These are phyloP conservation scores for Pezicula radicicola DNA, from an alignment of 2,329 filamentous ascomycete genomes.

Conservation along the genomic window DNA sequence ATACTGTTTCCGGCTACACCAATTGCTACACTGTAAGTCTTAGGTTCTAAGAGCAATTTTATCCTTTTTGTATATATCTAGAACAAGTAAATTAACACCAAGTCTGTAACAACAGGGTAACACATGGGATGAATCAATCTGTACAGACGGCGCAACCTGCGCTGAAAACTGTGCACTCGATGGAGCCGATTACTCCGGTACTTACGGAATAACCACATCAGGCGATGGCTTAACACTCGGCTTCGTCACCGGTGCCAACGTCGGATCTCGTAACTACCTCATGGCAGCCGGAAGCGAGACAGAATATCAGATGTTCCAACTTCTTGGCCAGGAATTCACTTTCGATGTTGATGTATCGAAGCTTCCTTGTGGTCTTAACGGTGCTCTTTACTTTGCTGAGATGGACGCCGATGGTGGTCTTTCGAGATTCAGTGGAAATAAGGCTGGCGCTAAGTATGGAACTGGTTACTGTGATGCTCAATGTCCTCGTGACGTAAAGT, in stretches of 20 bases:
- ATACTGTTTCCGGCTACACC: slow-evolving; percentile 39
- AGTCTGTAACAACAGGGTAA: slow-evolving; percentile 14
- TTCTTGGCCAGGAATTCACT: slow-evolving; percentile 67
- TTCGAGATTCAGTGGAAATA: slow-evolving; percentile 46
- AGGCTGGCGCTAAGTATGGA: slow-evolving; percentile 57
- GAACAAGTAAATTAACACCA: no score
- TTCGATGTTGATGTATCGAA: slow-evolving; percentile 72
- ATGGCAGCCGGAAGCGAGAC: slow-evolving; percentile 51
- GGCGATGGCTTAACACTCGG: slow-evolving; percentile 51
- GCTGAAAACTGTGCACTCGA: slow-evolving; percentile 51
- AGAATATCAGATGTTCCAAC: slow-evolving; percentile 64
- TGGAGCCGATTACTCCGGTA: slow-evolving; percentile 48
- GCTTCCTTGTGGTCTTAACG: slow-evolving; percentile 69
- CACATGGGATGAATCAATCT: slow-evolving; percentile 38
- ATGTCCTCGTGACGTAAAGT: slow-evolving; percentile 49
- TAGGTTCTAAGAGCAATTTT: no score
- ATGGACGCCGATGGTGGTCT: slow-evolving; percentile 63
- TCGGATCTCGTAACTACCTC: slow-evolving; percentile 60
- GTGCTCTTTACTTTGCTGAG: slow-evolving; percentile 64
- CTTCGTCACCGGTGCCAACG: slow-evolving; percentile 55
- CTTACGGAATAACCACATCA: slow-evolving; percentile 53
- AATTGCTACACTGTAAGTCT: slow-evolving; percentile 37
- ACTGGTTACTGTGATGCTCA: slow-evolving; percentile 65
- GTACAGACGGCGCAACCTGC: slow-evolving; percentile 40
- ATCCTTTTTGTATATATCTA: no score